Base-by-base conservation (phyloP, 2,329 filamentous ascomycete species). In the Aspergillus sp. region DNA sequence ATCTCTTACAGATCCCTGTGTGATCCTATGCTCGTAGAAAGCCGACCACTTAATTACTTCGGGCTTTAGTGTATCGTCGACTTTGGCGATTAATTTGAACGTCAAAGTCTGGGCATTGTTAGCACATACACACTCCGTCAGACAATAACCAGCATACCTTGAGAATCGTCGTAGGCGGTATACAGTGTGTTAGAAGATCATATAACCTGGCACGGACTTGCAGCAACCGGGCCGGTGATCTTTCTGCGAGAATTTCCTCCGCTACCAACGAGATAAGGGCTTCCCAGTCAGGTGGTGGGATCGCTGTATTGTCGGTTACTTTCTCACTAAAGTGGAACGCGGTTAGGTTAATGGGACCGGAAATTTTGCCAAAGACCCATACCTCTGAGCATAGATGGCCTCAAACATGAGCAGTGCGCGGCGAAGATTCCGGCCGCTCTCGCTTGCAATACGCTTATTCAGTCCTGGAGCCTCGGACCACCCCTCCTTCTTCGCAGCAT, bases 281-380 rank as follows among this genome's bases (percentile, higher is more conserved):
- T 73, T 99, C 95, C 93, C 95, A 99, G 69, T 99, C 95, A 1
- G 96, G 93, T 0, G 93, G 95, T 11, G 93, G 93, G 61, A 99
- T 96, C 4, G 88, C 86, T 3, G 93, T 98, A 62, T 83, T 86
- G 64, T 97, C 92, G 51, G 88, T 90, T 17, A 97, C 87, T 78
- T 90, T 95, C 74, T 98, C 93, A 75, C 93, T 97, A 69, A 17
- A 17, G 8, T 14, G 17, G 8, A 27, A n/a, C n/a, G 7, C 27
- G 37, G 15, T 27, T 27, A 35, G 53, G 27, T 24, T 35, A 15
- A 12, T 5, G n/a, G 27, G 7, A 3, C 45, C 2, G 5, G 43
- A 6, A 6, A 12, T 15, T 24, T 4, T 8, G 21, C 9, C 19
- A 23, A 39, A 8, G n/a, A 3, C 27, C 62, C 88, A 64, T 84